Base-by-base conservation (phyloP, 139 green algal species). In the Micractinium conductrix region DNA sequence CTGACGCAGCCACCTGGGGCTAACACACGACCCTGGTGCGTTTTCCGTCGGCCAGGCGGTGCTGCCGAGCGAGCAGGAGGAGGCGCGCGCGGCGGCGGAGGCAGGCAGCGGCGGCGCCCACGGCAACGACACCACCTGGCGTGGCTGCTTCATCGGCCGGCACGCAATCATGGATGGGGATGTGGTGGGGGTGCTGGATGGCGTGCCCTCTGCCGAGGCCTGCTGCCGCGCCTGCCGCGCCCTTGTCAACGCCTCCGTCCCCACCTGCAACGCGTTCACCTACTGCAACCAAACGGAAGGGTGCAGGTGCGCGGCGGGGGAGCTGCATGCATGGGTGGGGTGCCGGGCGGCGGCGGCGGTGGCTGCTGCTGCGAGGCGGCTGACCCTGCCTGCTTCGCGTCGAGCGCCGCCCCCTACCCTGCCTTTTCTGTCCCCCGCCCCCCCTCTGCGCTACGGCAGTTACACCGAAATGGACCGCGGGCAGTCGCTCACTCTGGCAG, bases 51-150 rank as follows among this genome's bases (percentile, higher is more conserved):
- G 10, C 7, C 63, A 72, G 65, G 65, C 43, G 21, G 37, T 72
- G 6, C 65, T 72, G 65, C 65, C 65, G 33, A 72, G 65, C 65
- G 65, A 44, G 4, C 33, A 33, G 16, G 65, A 72, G 65, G 33
- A 44, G 65, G 65, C 35, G 65, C 33, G 33, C 35, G 65, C 65
- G 7, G 35, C 33, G 7, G 65, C 33, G 0, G 65, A 33, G 14
- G 65, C 65, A 22, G 65, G 14, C 65, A 22, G 14, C n/a, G 37
- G 37, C 65, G n/a, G n/a, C 65, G 37, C 33, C 33, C 65, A 44
- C 33, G 65, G 65, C 33, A 72, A 72, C 33, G 65, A 72, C 65
- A 72, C 65, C 65, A 42, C 65, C n/a, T 72, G 65, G 65, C 33
- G 65, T 6, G 65, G 65, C n/a, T 72, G 65, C 65, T 72, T 72